Conservation (phyloP, 106 monocot species). For the Phalaenopsis aphrodite region DNA sequence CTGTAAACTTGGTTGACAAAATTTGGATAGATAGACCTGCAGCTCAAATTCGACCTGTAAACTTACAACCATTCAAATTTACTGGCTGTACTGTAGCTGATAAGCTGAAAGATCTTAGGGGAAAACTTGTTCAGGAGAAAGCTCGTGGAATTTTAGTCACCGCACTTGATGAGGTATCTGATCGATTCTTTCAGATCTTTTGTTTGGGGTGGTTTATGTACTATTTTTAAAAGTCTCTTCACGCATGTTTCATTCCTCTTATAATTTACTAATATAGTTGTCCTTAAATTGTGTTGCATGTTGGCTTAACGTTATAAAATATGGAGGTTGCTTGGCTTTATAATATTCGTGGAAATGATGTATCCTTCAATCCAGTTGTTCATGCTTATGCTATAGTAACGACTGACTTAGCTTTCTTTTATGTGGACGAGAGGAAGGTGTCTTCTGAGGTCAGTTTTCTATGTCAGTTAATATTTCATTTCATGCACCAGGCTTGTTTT, state of each 20-base stretch:
- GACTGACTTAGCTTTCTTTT: slow-evolving; percentile 64
- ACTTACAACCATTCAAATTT: slow-evolving; percentile 70
- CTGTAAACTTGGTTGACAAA: slow-evolving; percentile 75
- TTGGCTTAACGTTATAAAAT: not conserved
- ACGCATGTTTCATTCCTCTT: not conserved
- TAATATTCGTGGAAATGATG: slow-evolving; percentile 92
- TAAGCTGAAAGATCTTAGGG: slow-evolving; percentile 69
- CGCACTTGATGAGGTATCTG: slow-evolving; percentile 86
- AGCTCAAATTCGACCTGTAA: slow-evolving; percentile 43
- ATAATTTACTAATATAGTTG: not conserved
- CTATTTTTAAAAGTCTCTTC: not conserved
- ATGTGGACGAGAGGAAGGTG: slow-evolving; percentile 92
- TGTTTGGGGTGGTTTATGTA: not conserved
- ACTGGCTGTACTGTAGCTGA: slow-evolving; percentile 69
- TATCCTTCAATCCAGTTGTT: slow-evolving; percentile 79
- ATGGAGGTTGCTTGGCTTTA: slow-evolving; percentile 91
- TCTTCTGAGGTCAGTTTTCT: slow-evolving; percentile 58
- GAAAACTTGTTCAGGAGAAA: slow-evolving; percentile 56
- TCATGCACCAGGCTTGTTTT: not conserved
- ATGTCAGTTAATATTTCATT: not conserved
- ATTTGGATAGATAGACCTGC: slow-evolving; percentile 82
- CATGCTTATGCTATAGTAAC: slow-evolving; percentile 91
- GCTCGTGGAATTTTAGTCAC: slow-evolving; percentile 60
- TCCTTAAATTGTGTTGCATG: not conserved
- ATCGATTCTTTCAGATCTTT: not conserved